A percentile compares a stretch with the other conserved stretches of the same genome.
Conservation (phyloP, 176 grass and related monocot species). For the Pontederia paniculata region DNA sequence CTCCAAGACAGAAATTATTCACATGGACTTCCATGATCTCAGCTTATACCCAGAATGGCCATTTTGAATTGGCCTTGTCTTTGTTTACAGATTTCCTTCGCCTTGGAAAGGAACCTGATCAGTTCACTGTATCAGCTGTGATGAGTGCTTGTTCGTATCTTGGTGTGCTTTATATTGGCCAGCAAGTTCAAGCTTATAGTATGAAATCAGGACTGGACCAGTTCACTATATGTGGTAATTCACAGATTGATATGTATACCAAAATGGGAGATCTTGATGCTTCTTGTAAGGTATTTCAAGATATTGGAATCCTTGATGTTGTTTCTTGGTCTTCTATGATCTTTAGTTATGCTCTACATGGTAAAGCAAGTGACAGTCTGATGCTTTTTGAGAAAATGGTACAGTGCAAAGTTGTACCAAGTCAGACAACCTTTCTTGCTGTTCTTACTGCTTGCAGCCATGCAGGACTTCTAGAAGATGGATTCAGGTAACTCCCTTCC, state of each 20-base stretch:
- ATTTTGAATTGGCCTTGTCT: constrained; percentile 37
- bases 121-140: constrained; percentile 37
- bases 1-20: constrained; percentile 30
- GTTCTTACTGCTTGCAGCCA: constrained; percentile 61
- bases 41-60: constrained; percentile 30
- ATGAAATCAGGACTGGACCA: constrained; percentile 42
- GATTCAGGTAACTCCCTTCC: constrained; percentile 38
- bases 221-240: constrained; percentile 49
- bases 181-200: constrained; percentile 49
- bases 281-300: constrained; percentile 39
- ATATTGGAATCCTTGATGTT: constrained; percentile 35
- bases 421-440: constrained; percentile 35
- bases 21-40: constrained; percentile 66
- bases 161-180: constrained; percentile 35
- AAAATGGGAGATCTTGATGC: constrained; percentile 35
- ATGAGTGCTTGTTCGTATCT: constrained; percentile 41
- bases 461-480: constrained; percentile 33
- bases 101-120: constrained; percentile 27
- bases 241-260: constrained; percentile 60
- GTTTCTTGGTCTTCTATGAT: constrained; percentile 60
- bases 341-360: constrained; percentile 47
- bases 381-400: constrained; percentile 49
- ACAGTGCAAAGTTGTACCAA: constrained; percentile 22
- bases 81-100: constrained; percentile 46
- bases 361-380: constrained; percentile 33